These are phyloP conservation scores for Craterostigma plantagineum DNA, from an alignment of 257 asterid genomes.

Conservation along the genomic window DNA sequence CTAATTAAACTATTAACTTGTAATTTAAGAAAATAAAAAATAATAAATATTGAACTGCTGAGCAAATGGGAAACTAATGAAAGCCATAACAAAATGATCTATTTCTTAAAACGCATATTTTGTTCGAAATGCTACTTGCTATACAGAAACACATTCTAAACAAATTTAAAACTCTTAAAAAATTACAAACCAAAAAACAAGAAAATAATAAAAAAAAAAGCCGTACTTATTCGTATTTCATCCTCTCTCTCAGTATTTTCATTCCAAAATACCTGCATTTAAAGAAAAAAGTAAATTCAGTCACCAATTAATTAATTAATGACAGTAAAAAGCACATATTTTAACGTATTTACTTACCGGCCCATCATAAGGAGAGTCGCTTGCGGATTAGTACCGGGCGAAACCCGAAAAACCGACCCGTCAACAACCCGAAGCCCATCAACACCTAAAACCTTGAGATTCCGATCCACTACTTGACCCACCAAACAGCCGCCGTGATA, in stretches of 20 bases:
- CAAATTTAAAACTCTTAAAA: too few relatives aligned
- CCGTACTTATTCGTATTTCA: conserved; percentile 8
- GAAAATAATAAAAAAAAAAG: not conserved
- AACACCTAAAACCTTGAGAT: conserved; percentile 42
- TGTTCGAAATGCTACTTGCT: too few relatives aligned
- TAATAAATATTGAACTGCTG: too few relatives aligned
- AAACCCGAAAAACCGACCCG: conserved; percentile 47
- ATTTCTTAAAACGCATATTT: too few relatives aligned
- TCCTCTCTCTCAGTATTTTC: conserved; percentile 45
- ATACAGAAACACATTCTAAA: too few relatives aligned
- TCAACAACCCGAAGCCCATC: conserved; percentile 57
- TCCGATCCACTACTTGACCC: conserved; percentile 57
- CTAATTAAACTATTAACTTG: too few relatives aligned
- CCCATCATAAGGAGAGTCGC: conserved; percentile 89
- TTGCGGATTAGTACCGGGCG: conserved; percentile 94
- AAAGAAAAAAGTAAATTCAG: not conserved
- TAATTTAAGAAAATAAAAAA: too few relatives aligned
- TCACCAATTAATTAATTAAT: not conserved
- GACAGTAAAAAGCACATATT: not conserved
- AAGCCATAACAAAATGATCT: too few relatives aligned
- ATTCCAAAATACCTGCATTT: conserved; percentile 39
- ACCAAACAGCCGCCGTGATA: conserved; percentile 85
- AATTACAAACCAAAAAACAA: not conserved
- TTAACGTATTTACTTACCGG: conserved; percentile 16
- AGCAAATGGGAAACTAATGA: too few relatives aligned